Evolutionary conservation across 2,329 filamentous ascomycete species (phyloP), one percentile per base, ranked within the genome.

Genomic region (Chaetomiaceae sp.): DNA sequence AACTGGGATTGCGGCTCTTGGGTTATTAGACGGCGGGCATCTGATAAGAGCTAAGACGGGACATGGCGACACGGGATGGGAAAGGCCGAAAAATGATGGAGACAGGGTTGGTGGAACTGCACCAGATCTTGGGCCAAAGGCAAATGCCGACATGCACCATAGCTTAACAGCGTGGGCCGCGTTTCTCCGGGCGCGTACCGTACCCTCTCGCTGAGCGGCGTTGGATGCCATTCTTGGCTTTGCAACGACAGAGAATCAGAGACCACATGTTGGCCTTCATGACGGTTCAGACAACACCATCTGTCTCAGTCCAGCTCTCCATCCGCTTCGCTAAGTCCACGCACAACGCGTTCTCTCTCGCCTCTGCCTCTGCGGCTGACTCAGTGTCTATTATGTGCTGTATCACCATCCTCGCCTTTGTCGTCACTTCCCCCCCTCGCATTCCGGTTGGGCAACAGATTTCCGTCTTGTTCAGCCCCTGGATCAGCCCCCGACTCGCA

Each of bases 111-210:
- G 50, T 16, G 33, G 31, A 45, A 27, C 31, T 43, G 44, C 19
- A 40, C 16, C 31, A 27, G 31, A 16, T 38, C 46, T 34, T 43
- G 46, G 43, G n/a, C 21, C 47, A 31, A 25, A 38, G 10, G n/a
- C 35, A 50, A 52, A 44, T 57, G 52, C 55, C 52, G 46, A 48
- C 25, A 52, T 55, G 49, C 48, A 53, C 39, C 37, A 43, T 30
- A 50, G 43, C 47, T 54, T 47, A 50, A 46, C 46, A 45, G 19
- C 19, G 31, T 34, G 27, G 34, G 7, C 42, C 20, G 46, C 27
- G 21, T 40, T 35, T 40, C 27, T 40, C 37, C 34, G 51, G 48
- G 51, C 43, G 46, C 43, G 47, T 50, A 44, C 44, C 10, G 51
- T 49, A 46, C 46, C 43, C 42, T 39, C 31, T 44, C 27, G 39